Percentiles rank a stretch among this genome's conserved stretches.
phyloP scores from a whole-genome alignment of 768 basidiomycete genomes.

The Antrodiella citrinella region DNA sequence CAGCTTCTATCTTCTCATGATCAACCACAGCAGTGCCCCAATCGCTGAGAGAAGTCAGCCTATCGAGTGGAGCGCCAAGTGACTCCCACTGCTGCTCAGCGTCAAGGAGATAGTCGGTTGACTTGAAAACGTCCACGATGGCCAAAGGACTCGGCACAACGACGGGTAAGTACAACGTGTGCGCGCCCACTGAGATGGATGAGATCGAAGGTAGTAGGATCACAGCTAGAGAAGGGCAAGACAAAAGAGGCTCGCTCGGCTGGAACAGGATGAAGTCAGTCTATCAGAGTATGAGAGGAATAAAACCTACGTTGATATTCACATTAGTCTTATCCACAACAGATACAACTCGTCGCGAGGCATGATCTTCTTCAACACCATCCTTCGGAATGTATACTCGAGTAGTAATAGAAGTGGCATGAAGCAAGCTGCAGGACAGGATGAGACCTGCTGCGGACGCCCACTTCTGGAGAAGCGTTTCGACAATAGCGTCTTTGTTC shows the following conservation, averaged over 20 bases:
- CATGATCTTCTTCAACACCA: slow-evolving; percentile 17
- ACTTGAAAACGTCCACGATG: slow-evolving; percentile 14
- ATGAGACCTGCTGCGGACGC: slow-evolving; percentile 26
- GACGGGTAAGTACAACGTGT: slow-evolving; percentile 54
- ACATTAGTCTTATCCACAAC: slow-evolving; percentile 32
- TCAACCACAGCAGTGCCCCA: slow-evolving; percentile 34
- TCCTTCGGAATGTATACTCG: slow-evolving; percentile 19
- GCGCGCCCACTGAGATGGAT: slow-evolving; percentile 26
- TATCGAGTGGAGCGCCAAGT: slow-evolving; percentile 17
- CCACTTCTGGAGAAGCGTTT: slow-evolving; percentile 50
- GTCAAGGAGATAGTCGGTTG: slow-evolving; percentile 20
- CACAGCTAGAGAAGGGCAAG: slow-evolving; percentile 55
- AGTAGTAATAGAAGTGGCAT: slow-evolving; percentile 16
- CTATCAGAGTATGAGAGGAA: slow-evolving; percentile 19
- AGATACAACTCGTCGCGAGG: slow-evolving; percentile 26
- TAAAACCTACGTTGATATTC: slow-evolving; percentile 24
- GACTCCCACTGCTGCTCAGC: slow-evolving; percentile 25
- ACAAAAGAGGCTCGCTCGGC: slow-evolving; percentile 32
- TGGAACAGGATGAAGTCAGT: slow-evolving; percentile 33
- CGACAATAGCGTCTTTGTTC: slow-evolving; percentile 55
- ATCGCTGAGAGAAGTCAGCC: slow-evolving; percentile 12
- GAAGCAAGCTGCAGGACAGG: slow-evolving; percentile 10
- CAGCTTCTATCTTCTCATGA: slow-evolving; percentile 32
- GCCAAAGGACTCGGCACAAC: slow-evolving; percentile 22
- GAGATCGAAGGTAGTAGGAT: slow-evolving; percentile 52